phyloP scores from a whole-genome alignment of 2,329 filamentous ascomycete species.

The Aspergillus aculeatus region DNA sequence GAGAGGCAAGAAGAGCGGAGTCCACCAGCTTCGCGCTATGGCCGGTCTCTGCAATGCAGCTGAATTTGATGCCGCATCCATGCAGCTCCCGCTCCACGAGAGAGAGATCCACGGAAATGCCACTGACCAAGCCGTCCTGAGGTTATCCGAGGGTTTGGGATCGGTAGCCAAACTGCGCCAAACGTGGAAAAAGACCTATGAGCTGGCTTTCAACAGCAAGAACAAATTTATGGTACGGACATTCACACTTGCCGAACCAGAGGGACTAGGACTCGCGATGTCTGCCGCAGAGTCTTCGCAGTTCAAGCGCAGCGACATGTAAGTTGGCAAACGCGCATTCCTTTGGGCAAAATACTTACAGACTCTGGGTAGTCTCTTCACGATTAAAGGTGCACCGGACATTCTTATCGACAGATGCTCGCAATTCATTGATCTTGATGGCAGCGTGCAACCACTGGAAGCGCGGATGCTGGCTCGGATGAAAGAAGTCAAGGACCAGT shows the following conservation, averaged over 20 bases:
- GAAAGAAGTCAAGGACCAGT: conserved; percentile 63
- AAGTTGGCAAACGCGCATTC: neutral
- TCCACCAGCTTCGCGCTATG: conserved; percentile 61
- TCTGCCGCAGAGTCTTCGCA: conserved; percentile 6
- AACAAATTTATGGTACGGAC: conserved; percentile 78
- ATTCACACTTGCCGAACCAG: conserved; percentile 42
- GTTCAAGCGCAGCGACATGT: conserved; percentile 8
- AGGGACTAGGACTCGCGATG: neutral
- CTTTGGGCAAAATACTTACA: too few species aligned
- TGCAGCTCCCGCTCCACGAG: conserved; percentile 57
- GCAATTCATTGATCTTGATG: conserved; percentile 56
- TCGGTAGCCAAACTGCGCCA: conserved; percentile 60
- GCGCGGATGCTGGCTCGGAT: conserved; percentile 47
- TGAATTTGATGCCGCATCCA: conserved; percentile 68
- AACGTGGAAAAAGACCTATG: conserved; percentile 65
- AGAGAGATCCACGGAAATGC: conserved; percentile 71
- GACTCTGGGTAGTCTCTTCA: conserved; percentile 51
- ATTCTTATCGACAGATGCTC: conserved; percentile 66
- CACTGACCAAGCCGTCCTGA: conserved; percentile 71
- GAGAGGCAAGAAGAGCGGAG: conserved; percentile 10
- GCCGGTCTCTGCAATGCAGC: conserved; percentile 71
- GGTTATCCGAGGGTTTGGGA: conserved; percentile 66
- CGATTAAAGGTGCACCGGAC: conserved; percentile 78
- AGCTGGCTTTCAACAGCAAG: conserved; percentile 75
- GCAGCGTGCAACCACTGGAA: conserved; percentile 54